Base-by-base conservation (phyloP, 495 filamentous ascomycete genomes). In the Astrothelium macrocarpum region DNA sequence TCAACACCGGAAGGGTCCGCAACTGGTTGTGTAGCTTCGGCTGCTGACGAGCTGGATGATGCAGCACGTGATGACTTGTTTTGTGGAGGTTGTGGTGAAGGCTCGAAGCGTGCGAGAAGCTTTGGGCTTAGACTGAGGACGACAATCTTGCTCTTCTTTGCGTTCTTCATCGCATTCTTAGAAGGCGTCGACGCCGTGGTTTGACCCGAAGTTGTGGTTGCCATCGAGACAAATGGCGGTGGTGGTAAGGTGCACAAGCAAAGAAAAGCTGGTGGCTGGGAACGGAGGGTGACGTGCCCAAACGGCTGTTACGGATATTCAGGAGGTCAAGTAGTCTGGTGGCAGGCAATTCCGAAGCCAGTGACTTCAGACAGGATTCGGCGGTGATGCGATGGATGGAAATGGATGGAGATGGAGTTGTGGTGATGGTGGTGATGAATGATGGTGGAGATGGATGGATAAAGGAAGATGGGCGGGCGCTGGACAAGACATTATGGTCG, bases 1-100 rank as follows among this genome's bases (percentile, higher is more conserved):
- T 81, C 78, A 72, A 78, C 78, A 53, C 79, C 74, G 28, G 78
- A 76, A 34, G 84, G 80, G 20, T 85, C 80, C 62, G 83, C 83
- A 56, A 79, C 75, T 53, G 78, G 73, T 39, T 79, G 78, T 1
- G 80, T 79, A 11, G 79, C 75, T 49, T 49, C 45, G 69, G 72
- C 71, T 69, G 69, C 67, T 65, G 74, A 71, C 49, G 75, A 71
- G 43, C 65, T 73, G 49, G 72, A 68, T 64, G 72, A 66, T 67
- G 76, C 77, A 62, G 71, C 64, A 71, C 68, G 65, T 64, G 66
- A 68, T 20, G 67, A 62, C 32, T 60, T 62, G 42, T 20, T 59
- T 45, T 65, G 59, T 32, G 68, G 60, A 46, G 66, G 67, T 20
- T 20, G 45, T 12, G 45, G 45, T 2, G 45, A 20, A 18, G 45